Evolutionary conservation across 352 stramenopile species (phyloP).

Genomic region (Thalassiosira exigua): DNA sequence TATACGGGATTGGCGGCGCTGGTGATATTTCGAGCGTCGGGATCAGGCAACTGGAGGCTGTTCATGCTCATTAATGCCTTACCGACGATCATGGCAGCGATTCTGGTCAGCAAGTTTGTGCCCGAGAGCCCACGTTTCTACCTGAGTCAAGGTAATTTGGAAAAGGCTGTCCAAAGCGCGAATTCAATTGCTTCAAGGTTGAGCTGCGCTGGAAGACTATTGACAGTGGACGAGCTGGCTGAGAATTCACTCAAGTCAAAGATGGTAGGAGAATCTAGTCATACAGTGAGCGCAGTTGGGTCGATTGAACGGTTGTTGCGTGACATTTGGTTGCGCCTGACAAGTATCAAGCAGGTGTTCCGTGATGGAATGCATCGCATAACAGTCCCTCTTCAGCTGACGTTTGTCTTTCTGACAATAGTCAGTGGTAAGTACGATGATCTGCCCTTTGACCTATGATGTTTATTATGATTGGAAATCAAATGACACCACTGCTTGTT

Average conservation of each 20-base stretch:
- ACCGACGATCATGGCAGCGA: constrained; percentile 58
- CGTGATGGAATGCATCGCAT: constrained; percentile 40
- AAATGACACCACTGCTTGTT: too few relatives aligned
- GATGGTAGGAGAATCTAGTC: constrained; percentile 25
- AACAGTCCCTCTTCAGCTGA: constrained; percentile 50
- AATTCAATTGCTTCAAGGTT: constrained; percentile 59
- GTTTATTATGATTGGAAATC: too few relatives aligned
- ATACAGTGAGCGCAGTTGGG: neutral
- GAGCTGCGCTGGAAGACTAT: constrained; percentile 9
- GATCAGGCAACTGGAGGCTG: constrained; percentile 65
- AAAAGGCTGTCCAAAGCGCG: constrained; percentile 57
- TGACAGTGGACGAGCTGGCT: constrained; percentile 63
- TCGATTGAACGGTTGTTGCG: constrained; percentile 6
- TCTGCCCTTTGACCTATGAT: too few relatives aligned
- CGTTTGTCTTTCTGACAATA: constrained; percentile 42
- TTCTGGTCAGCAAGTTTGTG: constrained; percentile 53
- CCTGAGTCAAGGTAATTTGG: constrained; percentile 47
- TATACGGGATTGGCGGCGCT: constrained; percentile 74
- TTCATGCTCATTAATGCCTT: constrained; percentile 75
- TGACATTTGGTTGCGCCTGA: constrained; percentile 34
- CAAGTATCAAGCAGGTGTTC: constrained; percentile 41
- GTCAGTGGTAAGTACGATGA: constrained; percentile 34
- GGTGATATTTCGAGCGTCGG: constrained; percentile 59
- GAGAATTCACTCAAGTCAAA: constrained; percentile 47
- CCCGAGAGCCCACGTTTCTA: constrained; percentile 78